These are phyloP conservation scores for Daedalea quercina DNA, from an alignment of 768 basidiomycete species.

Conservation along the genomic window DNA sequence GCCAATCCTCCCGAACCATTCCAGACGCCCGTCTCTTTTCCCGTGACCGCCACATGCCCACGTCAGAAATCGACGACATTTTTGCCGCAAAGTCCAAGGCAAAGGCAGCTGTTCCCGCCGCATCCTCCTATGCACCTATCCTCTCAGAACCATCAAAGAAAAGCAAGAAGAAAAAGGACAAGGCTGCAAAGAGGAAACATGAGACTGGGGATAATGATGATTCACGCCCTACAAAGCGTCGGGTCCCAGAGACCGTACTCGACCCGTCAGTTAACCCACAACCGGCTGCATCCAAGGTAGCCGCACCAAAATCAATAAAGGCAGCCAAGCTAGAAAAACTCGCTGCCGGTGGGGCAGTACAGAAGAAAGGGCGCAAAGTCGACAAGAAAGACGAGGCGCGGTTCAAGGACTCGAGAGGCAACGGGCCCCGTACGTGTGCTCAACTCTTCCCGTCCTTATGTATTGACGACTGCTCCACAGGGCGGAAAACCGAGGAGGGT, in stretches of 20 bases:
- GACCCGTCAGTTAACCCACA: slow-evolving; percentile 47
- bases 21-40: slow-evolving; percentile 3
- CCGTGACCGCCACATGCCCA: slow-evolving; percentile 20
- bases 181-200: slow-evolving; percentile 20
- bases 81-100: slow-evolving; percentile 42
- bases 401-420: slow-evolving; percentile 75
- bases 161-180: slow-evolving; percentile 41
- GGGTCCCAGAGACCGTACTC: slow-evolving; percentile 52
- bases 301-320: slow-evolving; percentile 23
- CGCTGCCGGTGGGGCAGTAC: slow-evolving; percentile 4
- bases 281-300: slow-evolving; percentile 6
- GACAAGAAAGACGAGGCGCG: slow-evolving; percentile 33
- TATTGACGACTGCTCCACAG: slow-evolving; percentile 31
- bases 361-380: slow-evolving; percentile 20
- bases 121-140: slow-evolving; percentile 26
- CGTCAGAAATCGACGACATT: slow-evolving; percentile 84
- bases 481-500: slow-evolving; percentile 75
- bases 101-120: slow-evolving; percentile 9
- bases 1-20: neutral
- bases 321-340: slow-evolving; percentile 20
- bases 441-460: neutral
- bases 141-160: slow-evolving; percentile 11
- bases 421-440: slow-evolving; percentile 53
- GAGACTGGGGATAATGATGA: slow-evolving; percentile 5
- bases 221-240: slow-evolving; percentile 19